A percentile compares a stretch with the other conserved stretches of the same genome.
Conservation (phyloP, 306 rosid species). For the Rosa rugosa region DNA sequence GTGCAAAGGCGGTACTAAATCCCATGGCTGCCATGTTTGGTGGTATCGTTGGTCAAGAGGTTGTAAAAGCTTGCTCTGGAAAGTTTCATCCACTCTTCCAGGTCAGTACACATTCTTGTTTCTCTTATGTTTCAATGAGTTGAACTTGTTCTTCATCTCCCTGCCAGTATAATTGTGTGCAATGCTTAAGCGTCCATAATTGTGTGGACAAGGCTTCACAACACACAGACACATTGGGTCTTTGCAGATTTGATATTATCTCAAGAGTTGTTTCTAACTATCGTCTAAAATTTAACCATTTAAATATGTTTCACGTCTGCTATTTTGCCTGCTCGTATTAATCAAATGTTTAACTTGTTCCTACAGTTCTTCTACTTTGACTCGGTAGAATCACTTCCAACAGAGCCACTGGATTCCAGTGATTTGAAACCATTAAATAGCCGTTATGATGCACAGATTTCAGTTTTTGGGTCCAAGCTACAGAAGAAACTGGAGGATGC, state of each 20-base stretch:
- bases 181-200: not conserved
- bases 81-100: slow-evolving; percentile 95
- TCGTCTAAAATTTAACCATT: not conserved
- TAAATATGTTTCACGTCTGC: not conserved
- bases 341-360: slow-evolving; percentile 25
- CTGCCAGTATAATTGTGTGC: not conserved
- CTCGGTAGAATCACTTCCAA: slow-evolving; percentile 91
- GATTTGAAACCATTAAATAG: slow-evolving; percentile 76
- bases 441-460: slow-evolving; percentile 97
- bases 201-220: not conserved
- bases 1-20: slow-evolving; percentile 87
- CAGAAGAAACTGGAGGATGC: slow-evolving; percentile 94
- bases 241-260: not conserved
- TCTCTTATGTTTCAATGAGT: not conserved
- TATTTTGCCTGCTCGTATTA: slow-evolving; percentile 19
- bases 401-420: slow-evolving; percentile 69
- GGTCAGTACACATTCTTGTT: slow-evolving; percentile 36
- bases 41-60: slow-evolving; percentile 97
- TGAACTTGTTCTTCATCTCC: not conserved
- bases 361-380: slow-evolving; percentile 94
- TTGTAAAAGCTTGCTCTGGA: slow-evolving; percentile 96
- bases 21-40: slow-evolving; percentile 99
- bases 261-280: not conserved
- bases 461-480: slow-evolving; percentile 86
- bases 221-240: not conserved